Base-by-base conservation (phyloP, 2,329 filamentous ascomycete genomes). In the Xylariomycetidae sp. region DNA sequence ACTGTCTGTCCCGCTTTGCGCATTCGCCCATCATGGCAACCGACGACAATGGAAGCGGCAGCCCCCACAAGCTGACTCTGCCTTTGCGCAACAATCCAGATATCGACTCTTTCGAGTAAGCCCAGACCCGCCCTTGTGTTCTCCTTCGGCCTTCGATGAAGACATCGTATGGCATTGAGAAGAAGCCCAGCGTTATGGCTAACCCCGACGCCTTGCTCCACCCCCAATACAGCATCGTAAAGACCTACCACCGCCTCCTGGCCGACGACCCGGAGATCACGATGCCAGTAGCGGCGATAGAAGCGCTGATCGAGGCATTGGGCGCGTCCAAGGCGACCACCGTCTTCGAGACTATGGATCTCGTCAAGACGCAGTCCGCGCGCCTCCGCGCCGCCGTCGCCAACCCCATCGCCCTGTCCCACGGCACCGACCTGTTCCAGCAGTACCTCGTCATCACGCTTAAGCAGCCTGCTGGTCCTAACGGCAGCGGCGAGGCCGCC, bases 381-480 rank as follows among this genome's bases (percentile, higher is more conserved):
- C 77, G 80, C 51, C 77, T 98, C 44, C 90, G 89, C 60, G 71
- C 72, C 37, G 79, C 81, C 14, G 83, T 94, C 33, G 73, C 83
- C 6, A 97, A 98, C 64, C 86, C 89, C 11, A 86, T 97, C 36
- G 90, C 89, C 4, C 78, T 97, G 12, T 88, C 86, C 30, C 92
- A 94, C 35, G 92, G 92, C 51, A 95, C 89, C 40, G 89, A 96
- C 59, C 79, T 97, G 38, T 97, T 98, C 70, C 85, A 92, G 59
- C 84, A 90, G 57, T 97, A 94, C 63, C 78, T 98, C 49, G 83
- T 95, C 52, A 80, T 81, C 36, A 88, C 73, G 44, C 70, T 82
- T 56, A 74, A 74, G 63, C 68, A 73, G 64, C 69, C 72, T 45
- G n/a, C n/a, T n/a, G 63, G 65, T 31, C 44, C 47, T 33, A 44